Percentiles rank a stretch among this genome's conserved stretches.
Evolutionary conservation across 2,329 filamentous ascomycete species (phyloP).

Genomic region (Shiraia bambusicola): DNA sequence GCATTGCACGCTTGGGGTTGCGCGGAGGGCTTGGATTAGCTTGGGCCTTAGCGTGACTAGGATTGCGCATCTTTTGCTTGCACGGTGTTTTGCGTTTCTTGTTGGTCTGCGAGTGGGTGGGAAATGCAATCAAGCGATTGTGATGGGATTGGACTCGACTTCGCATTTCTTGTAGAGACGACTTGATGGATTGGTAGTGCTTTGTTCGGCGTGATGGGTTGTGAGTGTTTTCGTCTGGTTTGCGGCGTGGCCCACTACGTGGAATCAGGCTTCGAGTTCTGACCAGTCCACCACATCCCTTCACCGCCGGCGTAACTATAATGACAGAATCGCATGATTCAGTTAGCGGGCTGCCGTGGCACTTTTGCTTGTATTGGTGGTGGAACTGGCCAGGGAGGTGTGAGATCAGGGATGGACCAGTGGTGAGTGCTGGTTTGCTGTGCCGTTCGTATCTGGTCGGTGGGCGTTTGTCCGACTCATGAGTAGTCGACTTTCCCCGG

Average conservation of each 20-base stretch:
- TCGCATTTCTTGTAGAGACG: too few species aligned
- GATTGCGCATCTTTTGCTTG: background rate
- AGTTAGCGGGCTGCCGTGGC: slow-evolving; percentile 19
- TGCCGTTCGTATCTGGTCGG: slow-evolving; percentile 12
- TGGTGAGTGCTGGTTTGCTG: slow-evolving; percentile 15
- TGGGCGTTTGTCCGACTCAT: slow-evolving; percentile 9
- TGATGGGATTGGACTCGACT: too few species aligned
- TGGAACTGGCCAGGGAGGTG: slow-evolving; percentile 26
- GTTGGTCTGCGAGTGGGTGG: background rate
- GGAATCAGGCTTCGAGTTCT: slow-evolving; percentile 20
- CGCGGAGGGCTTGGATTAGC: background rate
- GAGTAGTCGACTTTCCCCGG: slow-evolving; percentile 1
- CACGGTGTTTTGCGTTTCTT: background rate
- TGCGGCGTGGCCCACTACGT: slow-evolving; percentile 12
- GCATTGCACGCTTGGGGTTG: slow-evolving; percentile 7
- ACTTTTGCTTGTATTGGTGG: slow-evolving; percentile 23
- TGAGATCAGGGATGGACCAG: slow-evolving; percentile 11
- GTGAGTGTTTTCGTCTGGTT: slow-evolving; percentile 1
- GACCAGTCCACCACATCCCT: slow-evolving; percentile 34
- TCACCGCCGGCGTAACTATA: slow-evolving; percentile 12
- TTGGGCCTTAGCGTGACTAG: background rate
- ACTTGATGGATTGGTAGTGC: too few species aligned
- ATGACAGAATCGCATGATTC: slow-evolving; percentile 14
- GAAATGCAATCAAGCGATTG: too few species aligned
- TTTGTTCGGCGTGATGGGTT: too few species aligned